phyloP scores from a whole-genome alignment of 2,329 filamentous ascomycete species.

The Cladosporium cucumerinum region DNA sequence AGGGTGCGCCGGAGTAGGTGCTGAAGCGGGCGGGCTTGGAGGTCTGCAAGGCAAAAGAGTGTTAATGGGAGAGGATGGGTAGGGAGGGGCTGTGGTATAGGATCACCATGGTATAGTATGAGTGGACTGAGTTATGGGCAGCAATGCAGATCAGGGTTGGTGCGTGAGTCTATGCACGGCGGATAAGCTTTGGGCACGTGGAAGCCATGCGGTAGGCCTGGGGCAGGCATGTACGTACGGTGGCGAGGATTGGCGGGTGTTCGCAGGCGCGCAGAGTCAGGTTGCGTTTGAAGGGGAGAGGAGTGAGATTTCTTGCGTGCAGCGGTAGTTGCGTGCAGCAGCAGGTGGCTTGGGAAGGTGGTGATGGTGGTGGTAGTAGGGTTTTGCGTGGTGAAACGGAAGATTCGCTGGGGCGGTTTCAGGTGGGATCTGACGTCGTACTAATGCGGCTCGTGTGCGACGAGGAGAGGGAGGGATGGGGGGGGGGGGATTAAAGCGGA shows the following conservation, averaged over 20 bases:
- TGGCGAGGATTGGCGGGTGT: background rate
- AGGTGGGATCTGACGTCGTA: conserved; percentile 1
- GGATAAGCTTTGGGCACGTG: conserved; percentile 14
- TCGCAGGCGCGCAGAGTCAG: background rate
- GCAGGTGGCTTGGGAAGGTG: background rate
- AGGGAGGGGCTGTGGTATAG: background rate
- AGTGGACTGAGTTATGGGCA: background rate
- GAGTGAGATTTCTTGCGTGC: background rate
- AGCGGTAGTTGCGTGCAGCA: background rate
- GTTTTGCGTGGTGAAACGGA: conserved; percentile 8
- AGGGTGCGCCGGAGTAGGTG: conserved; percentile 50
- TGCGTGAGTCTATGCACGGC: conserved; percentile 2
- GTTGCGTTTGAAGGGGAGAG: background rate
- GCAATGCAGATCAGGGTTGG: background rate
- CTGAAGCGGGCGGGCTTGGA: conserved; percentile 41
- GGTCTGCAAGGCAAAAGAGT: background rate
- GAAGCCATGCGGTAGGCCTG: conserved; percentile 1
- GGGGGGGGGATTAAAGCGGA: background rate
- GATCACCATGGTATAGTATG: conserved; percentile 7
- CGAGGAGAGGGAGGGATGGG: background rate
- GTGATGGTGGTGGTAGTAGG: background rate
- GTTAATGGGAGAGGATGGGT: background rate
- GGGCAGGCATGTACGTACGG: conserved; percentile 5
- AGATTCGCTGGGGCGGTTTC: background rate
- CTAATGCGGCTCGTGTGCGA: background rate